A percentile compares a stretch with the other conserved stretches of the same genome.
These are phyloP conservation scores for Ampelocalamus luodianensis DNA, from an alignment of 176 grass and related monocot genomes.

Conservation along the genomic window DNA sequence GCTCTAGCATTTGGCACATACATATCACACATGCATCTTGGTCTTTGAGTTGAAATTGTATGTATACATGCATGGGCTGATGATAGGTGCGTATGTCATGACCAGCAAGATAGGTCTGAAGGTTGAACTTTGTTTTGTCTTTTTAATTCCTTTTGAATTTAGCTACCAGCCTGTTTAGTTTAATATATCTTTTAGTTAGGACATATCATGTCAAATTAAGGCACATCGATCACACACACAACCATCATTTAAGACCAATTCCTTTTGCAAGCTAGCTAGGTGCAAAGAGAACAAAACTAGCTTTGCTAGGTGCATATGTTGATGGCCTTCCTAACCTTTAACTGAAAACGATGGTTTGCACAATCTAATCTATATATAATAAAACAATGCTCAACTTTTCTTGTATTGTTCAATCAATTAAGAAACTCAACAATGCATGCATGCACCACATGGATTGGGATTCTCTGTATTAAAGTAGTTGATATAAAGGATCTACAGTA, in stretches of 20 bases:
- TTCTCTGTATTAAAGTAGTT: too few species aligned
- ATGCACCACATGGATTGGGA: too few species aligned
- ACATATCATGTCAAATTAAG: neutral
- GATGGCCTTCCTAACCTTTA: constrained; percentile 23
- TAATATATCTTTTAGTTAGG: neutral
- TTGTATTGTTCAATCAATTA: neutral
- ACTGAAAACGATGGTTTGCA: neutral
- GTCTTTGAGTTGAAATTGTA: neutral
- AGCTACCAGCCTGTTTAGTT: neutral
- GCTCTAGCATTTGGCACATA: neutral
- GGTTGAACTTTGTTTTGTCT: neutral
- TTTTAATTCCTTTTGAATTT: neutral
- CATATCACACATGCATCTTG: neutral
- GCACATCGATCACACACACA: neutral
- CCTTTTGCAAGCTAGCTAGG: constrained; percentile 14
- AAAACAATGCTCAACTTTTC: neutral
- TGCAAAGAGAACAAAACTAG: neutral
- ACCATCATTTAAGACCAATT: neutral
- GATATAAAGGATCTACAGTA: too few species aligned
- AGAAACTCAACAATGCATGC: neutral
- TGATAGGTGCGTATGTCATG: neutral
- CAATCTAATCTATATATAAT: neutral
- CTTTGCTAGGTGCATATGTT: neutral
- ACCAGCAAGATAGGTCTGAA: neutral
- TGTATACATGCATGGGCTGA: neutral